Evolutionary conservation across 108 stramenopile genomes (phyloP).

Genomic region (Skeletonema marinoi): DNA sequence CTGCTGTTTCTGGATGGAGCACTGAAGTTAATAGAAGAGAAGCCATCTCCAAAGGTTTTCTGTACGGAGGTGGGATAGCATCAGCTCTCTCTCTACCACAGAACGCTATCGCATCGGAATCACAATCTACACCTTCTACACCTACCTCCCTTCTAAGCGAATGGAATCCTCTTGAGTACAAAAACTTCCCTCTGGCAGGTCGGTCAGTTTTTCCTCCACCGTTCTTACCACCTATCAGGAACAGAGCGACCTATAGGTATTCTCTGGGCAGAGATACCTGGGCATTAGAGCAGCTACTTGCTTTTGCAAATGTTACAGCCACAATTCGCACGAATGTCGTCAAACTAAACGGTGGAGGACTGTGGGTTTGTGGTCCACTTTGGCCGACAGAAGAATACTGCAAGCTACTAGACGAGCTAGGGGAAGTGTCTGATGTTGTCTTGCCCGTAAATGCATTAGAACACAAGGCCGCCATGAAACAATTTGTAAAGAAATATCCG

Average conservation of each 20-base stretch:
- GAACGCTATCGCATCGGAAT: not conserved
- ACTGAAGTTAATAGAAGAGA: not conserved
- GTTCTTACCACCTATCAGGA: conserved; percentile 57
- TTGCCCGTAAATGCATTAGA: conserved; percentile 64
- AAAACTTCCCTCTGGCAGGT: not conserved
- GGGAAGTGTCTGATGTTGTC: conserved; percentile 51
- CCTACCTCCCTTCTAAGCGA: not conserved
- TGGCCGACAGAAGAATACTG: conserved; percentile 69
- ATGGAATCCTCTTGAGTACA: not conserved
- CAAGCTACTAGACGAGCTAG: conserved; percentile 48
- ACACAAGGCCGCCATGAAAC: conserved; percentile 57
- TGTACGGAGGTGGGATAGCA: not conserved
- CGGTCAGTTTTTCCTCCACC: conserved; percentile 31
- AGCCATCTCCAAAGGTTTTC: not conserved
- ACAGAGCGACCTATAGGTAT: conserved; percentile 63
- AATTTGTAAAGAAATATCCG: conserved; percentile 50
- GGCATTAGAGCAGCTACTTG: conserved; percentile 69
- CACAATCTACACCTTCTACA: not conserved
- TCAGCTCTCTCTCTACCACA: conserved; percentile 5
- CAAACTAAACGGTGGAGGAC: conserved; percentile 45
- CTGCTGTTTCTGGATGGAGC: not conserved
- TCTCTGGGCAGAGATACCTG: conserved; percentile 60
- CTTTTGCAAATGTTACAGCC: conserved; percentile 70
- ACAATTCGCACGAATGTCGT: conserved; percentile 62
- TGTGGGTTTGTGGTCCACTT: conserved; percentile 62